A percentile compares a stretch with the other conserved stretches of the same genome.
These are phyloP conservation scores for Mrakia frigida DNA, from an alignment of 768 basidiomycete species.

Conservation along the genomic window DNA sequence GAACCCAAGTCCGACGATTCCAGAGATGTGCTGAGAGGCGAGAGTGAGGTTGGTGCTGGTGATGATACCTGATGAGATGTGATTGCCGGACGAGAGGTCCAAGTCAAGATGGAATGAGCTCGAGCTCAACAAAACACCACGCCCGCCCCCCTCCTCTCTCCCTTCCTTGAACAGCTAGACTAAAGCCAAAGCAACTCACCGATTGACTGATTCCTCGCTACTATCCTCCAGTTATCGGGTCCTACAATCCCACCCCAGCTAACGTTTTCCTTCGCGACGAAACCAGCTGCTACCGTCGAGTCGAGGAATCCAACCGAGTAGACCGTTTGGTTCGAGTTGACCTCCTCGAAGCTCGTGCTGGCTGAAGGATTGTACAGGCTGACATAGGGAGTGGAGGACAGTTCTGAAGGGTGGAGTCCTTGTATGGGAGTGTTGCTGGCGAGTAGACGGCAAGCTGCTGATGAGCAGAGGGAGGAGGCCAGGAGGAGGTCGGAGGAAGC, in stretches of 20 bases:
- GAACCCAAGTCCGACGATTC: slow-evolving; percentile 20
- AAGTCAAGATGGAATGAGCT: background rate
- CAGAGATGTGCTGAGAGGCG: slow-evolving; percentile 22
- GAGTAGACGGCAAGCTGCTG: slow-evolving; percentile 13
- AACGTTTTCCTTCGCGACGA: slow-evolving; percentile 19
- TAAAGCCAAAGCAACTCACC: background rate
- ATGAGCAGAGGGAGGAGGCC: slow-evolving; percentile 24
- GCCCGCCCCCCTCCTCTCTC: background rate
- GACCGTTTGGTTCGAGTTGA: slow-evolving; percentile 3
- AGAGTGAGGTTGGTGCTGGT: slow-evolving; percentile 25
- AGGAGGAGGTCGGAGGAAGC: slow-evolving; percentile 28
- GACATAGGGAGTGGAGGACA: slow-evolving; percentile 22
- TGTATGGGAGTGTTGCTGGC: background rate
- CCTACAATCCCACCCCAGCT: slow-evolving; percentile 19
- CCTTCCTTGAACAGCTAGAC: no score
- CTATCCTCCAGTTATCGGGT: background rate
- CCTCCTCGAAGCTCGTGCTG: background rate
- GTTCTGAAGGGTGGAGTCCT: background rate
- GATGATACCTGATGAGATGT: background rate
- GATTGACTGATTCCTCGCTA: slow-evolving; percentile 6
- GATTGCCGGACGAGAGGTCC: background rate
- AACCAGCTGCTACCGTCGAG: slow-evolving; percentile 14
- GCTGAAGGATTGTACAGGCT: slow-evolving; percentile 16
- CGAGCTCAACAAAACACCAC: background rate
- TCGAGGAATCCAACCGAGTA: background rate